Evolutionary conservation across 148 eudicot species (phyloP), one percentile per base, ranked within the genome.

Genomic region (Amaranthus hypochondriacus): DNA sequence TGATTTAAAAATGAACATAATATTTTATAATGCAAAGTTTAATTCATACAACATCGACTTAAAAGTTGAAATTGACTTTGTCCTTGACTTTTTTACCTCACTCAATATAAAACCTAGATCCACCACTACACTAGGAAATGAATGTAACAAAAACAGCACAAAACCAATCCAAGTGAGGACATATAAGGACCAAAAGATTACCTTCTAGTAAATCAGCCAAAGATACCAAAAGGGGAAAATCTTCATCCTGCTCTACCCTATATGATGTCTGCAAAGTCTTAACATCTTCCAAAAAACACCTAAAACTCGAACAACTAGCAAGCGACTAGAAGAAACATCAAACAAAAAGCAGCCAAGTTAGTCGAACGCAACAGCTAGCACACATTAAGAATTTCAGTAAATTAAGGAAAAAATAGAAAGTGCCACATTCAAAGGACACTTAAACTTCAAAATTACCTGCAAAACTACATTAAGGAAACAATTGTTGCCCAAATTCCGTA

Each of bases 391-490:
- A 69, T 51, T 39, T 15, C 50, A 71, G 62, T 21, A 9, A 47
- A 66, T 46, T 43, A 48, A 59, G 5, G 55, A 66, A 73, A 72
- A 44, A 6, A 44, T 9, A 7, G 12, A 9, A 0, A 28, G 2
- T 28, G 39, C 39, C 39, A 28, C 48, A 66, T 12, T 3, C 5
- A 46, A 68, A 65, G 14, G 4, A 73, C 52, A 42, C 55, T 13
- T 13, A 68, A 12, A 15, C 6, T 62, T 3, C 13, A 28, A 18
- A 10, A 9, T 67, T 82, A 93, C 98, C 98, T 95, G 98, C 77
- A 95, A 80, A 84, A 95, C 82, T 42, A 90, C 98, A 89, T 95
- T 95, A 42, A 95, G 77, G 80, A 95, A 95, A 61, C 98, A 95
- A 75, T 90, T 95, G 76, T 95, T 92, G 10, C 98, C 98, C 8